Percentiles rank a stretch among this genome's conserved stretches.
phyloP scores from a whole-genome alignment of 345 rosid genomes.

The Euphorbia lathyris region DNA sequence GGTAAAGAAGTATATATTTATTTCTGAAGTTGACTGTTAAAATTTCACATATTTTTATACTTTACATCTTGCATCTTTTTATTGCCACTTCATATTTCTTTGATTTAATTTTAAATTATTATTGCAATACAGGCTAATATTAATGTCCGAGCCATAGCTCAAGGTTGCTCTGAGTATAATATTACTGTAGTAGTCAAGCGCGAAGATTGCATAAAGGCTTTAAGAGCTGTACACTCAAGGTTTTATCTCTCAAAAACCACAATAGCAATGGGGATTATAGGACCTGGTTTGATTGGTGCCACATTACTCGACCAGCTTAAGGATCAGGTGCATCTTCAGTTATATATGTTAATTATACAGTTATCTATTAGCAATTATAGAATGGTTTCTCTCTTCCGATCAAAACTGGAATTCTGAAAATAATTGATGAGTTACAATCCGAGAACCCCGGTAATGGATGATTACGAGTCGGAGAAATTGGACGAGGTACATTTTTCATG shows the following conservation, averaged over 20 bases:
- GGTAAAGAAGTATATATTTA: constrained; percentile 38
- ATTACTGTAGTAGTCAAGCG: constrained; percentile 83
- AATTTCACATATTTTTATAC: neutral
- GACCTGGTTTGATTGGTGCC: constrained; percentile 94
- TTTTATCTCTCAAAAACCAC: constrained; percentile 93
- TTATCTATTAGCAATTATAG: neutral
- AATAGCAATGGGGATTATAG: constrained; percentile 88
- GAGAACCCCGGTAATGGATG: no score
- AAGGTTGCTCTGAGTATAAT: constrained; percentile 99
- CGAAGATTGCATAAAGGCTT: constrained; percentile 90
- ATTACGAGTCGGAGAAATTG: no score
- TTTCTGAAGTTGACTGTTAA: neutral
- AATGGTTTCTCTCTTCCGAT: constrained; percentile 7
- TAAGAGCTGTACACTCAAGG: constrained; percentile 96
- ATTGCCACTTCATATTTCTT: neutral
- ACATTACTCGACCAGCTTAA: constrained; percentile 92
- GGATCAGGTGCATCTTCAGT: constrained; percentile 64
- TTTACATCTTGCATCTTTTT: neutral
- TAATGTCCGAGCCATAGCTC: constrained; percentile 94
- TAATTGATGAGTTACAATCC: no score
- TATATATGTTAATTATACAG: neutral
- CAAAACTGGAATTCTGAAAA: no score
- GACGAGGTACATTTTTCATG: no score
- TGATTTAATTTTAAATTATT: neutral
- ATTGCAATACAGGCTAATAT: constrained; percentile 75